Evolutionary conservation across 176 grass and related monocot genomes (phyloP), one percentile per base, ranked within the genome.

Genomic region (Rhynchospora pubera): DNA sequence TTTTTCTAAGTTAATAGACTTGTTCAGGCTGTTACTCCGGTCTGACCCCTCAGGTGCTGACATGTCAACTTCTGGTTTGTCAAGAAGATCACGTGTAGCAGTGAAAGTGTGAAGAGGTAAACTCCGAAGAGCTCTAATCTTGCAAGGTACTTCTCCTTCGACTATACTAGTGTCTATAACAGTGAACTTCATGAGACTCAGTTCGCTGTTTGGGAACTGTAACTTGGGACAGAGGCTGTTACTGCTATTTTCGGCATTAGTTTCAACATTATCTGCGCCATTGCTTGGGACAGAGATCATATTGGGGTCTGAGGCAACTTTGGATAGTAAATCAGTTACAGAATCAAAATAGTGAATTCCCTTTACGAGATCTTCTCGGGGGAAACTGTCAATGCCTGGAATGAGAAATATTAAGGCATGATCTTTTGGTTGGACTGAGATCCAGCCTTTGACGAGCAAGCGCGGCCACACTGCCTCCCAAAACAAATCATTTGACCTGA

Each of bases 391-490:
- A 72, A 94, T 88, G 66, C 92, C 90, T 68, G 96, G 96, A 81
- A 91, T 83, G 57, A 98, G 86, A 86, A 97, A 97, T 47, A 91
- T 86, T 77, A 94, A 85, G 48, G 85, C 79, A 82, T 97, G 85
- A 83, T 92, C 88, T 79, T 89, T 94, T 32, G 92, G 90, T 57
- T 97, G 95, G 75, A 90, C 88, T 5, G 90, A 93, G 63, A 89
- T 92, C 95, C 95, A 97, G 78, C 95, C 95, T 80, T 85, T 91
- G 65, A 91, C 82, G 78, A 97, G 88, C 79, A 94, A 82, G 28
- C 96, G 92, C 83, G 96, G 96, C 96, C 96, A 98, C 32, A 98
- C 90, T 83, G 96, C 96, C 84, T 98, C 96, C 96, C 96, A 98
- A 64, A 98, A 98, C 72, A 98, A 88, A 95, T 98, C 96, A 86